Evolutionary conservation across 2,329 filamentous ascomycete species (phyloP), one percentile per base, ranked within the genome.

Genomic region (Ceratocystiopsis brevicomis): DNA sequence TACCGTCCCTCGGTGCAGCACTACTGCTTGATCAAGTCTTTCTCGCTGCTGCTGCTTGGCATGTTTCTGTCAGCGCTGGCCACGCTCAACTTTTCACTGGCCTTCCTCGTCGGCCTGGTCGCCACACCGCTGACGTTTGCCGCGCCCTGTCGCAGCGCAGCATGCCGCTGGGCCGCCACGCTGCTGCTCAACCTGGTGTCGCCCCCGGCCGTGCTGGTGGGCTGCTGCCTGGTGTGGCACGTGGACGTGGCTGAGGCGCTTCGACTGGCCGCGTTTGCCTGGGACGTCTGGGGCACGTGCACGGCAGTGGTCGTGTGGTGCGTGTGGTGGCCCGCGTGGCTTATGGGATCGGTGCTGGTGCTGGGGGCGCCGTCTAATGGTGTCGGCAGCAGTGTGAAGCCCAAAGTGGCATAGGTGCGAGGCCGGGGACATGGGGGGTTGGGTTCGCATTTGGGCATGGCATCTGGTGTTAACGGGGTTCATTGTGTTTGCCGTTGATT

Each of bases 261-360:
- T 42, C 68, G 68, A 25, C 70, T 81, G 56, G 82, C 84, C 1
- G 83, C 81, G 6, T 86, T 90, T 56, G 86, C 82, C 0, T 94
- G 86, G 86, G 73, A 84, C 54, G 76, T 94, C 13, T 86, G 80
- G 74, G 84, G 85, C 1, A 75, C 90, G 70, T 92, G 86, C 65
- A 92, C 86, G 1, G 79, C 83, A 47, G 76, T 94, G 16, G 75
- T 92, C 12, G 71, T 94, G n/a, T 94, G 86, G 83, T 81, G 85
- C 56, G 77, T 94, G 38, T 95, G 87, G 87, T 90, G 85, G 81
- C 87, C 87, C 1, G 85, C 84, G 9, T 95, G 87, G 87, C 59
- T 90, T 35, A 71, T 77, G 8, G 81, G 71, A 2, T 63, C 66
- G 46, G 58, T 76, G 6, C 62, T 71, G 19, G 64, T 76, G 38